These are phyloP conservation scores for Trichoderma orchidacearum DNA, from an alignment of 495 filamentous ascomycete genomes.

Conservation along the genomic window DNA sequence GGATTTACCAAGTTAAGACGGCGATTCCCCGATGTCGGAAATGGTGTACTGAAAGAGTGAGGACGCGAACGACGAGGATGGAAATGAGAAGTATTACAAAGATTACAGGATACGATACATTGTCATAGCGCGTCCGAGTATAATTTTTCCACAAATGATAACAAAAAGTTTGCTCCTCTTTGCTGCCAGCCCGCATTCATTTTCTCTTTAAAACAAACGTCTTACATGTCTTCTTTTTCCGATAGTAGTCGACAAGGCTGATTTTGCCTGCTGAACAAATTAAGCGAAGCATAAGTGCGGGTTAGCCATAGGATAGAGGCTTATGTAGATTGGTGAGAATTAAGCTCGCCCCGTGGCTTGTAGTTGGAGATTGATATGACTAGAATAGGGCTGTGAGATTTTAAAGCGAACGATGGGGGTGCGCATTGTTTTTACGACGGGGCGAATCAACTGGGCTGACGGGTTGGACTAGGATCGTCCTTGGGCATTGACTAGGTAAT, in stretches of 20 bases:
- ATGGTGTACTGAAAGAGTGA: neutral
- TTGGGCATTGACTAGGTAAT: neutral
- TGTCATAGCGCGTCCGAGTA: neutral
- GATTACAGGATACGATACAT: neutral
- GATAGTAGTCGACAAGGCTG: neutral
- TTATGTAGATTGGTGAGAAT: neutral
- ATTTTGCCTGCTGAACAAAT: neutral
- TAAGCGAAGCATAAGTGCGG: neutral
- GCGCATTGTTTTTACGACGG: neutral
- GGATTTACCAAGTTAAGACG: too few relatives aligned
- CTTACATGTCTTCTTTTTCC: neutral
- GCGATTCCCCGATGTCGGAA: neutral
- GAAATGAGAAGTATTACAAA: neutral
- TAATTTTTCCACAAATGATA: neutral
- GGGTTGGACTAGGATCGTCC: neutral
- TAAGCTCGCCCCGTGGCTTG: neutral
- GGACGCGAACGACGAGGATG: neutral
- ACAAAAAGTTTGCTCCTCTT: neutral
- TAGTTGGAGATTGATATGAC: too few relatives aligned
- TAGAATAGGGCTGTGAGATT: neutral
- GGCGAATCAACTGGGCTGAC: neutral
- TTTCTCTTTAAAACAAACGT: too few relatives aligned
- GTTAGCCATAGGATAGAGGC: neutral
- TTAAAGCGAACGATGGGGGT: neutral
- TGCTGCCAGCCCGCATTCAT: neutral